Evolutionary conservation across 2,329 filamentous ascomycete species (phyloP), one percentile per base, ranked within the genome.

Genomic region (Diaporthe velutina): DNA sequence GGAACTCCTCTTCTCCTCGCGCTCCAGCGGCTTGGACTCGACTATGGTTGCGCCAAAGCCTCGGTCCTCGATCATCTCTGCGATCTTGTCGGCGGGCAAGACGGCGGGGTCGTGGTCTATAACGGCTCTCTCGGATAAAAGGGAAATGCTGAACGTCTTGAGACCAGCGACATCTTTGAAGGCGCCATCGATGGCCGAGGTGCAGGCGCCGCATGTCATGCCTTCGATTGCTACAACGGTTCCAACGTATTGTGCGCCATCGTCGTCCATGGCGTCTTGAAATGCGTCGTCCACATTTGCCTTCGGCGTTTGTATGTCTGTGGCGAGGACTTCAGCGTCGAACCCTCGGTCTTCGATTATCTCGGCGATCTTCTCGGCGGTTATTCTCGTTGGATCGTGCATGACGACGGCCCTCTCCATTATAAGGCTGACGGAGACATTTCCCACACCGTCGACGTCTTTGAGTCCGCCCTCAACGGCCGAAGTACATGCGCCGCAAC

Each of bases 351-450:
- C 95, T 80, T 98, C 95, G 78, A 98, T 97, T 48, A 94, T 95
- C 78, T 98, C 95, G 81, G 91, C 91, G 75, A 98, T 90, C 78
- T 93, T 86, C 50, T 96, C 93, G 75, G 95, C 90, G 19, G 94
- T 86, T 71, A 98, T 90, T 70, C 90, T 89, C 73, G 89, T 86
- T 1, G 95, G 91, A 83, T 98, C 93, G 84, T 99, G 97, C 84
- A 96, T 93, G 48, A 98, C 88, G 55, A 98, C 96, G n/a, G 96
- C 97, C 75, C 96, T 92, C 84, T 98, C 96, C 92, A 98, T 98
- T 73, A 98, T 94, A 79, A 99, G 87, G 82, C 95, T 98, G 80
- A 99, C 94, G 13, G 95, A 97, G 75, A 98, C 95, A 79, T 90
- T 95, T 77, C 93, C 94, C 13, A 97, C 92, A 72, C 97, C 96